Evolutionary conservation across 805 yeast species (phyloP).

Genomic region (Saccharomycopsis oosterbeekiorum): DNA sequence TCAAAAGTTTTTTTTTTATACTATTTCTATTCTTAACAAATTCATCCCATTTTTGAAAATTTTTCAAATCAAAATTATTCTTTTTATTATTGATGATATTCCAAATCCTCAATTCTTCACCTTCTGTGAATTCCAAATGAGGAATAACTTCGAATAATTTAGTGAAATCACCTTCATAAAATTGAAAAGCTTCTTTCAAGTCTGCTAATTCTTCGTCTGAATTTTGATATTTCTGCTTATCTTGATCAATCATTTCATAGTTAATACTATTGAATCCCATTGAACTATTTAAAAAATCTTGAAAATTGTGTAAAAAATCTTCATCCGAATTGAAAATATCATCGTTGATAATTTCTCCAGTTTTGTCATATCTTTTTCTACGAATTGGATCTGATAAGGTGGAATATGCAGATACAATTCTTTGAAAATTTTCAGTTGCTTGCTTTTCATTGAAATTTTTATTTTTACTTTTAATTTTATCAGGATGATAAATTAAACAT

Average conservation of each 20-base stretch:
- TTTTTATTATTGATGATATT: constrained; percentile 35
- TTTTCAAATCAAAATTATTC: constrained; percentile 18
- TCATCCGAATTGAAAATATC: constrained; percentile 37
- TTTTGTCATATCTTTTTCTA: constrained; percentile 52
- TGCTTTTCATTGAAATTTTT: constrained; percentile 11
- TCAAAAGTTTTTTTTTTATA: constrained; percentile 38
- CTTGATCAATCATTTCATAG: constrained; percentile 60
- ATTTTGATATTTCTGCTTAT: constrained; percentile 51
- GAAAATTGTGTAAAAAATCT: constrained; percentile 40
- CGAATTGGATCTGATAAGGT: constrained; percentile 50
- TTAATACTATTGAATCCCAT: constrained; percentile 29
- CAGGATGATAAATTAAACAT: constrained; percentile 64
- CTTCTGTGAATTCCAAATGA: constrained; percentile 54
- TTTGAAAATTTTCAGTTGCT: constrained; percentile 42
- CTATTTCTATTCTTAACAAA: constrained; percentile 42
- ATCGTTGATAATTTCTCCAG: constrained; percentile 46
- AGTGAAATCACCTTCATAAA: constrained; percentile 58
- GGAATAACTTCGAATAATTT: constrained; percentile 65
- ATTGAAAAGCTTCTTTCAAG: constrained; percentile 47
- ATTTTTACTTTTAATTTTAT: constrained; percentile 38
- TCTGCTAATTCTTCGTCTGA: constrained; percentile 54
- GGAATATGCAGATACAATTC: constrained; percentile 66
- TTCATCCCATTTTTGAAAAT: constrained; percentile 36
- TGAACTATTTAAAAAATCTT: constrained; percentile 10
- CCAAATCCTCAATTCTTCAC: constrained; percentile 54